phyloP scores from a whole-genome alignment of 345 rosid species.

The Lepidium didymum region DNA sequence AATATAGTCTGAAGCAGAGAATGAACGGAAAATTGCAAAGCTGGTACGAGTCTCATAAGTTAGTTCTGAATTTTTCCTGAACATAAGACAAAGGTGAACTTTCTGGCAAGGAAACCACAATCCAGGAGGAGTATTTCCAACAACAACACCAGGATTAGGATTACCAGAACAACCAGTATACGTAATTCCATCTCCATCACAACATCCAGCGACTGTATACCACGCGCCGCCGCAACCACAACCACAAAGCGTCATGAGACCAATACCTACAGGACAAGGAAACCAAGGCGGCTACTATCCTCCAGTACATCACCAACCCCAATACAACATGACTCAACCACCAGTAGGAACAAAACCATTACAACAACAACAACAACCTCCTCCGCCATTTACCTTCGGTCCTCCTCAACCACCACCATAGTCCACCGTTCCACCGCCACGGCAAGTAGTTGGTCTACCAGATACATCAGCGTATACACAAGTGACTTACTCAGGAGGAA shows the following conservation, averaged over 20 bases:
- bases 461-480: conserved; percentile 46
- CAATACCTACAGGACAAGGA: conserved; percentile 34
- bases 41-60: conserved; percentile 61
- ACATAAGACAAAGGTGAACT: conserved; percentile 22
- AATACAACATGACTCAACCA: conserved; percentile 44
- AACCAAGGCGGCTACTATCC: conserved; percentile 64
- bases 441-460: conserved; percentile 34
- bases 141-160: conserved; percentile 28
- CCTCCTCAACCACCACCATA: conserved; percentile 31
- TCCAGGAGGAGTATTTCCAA: conserved; percentile 35
- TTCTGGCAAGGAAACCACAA: conserved; percentile 61
- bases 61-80: conserved; percentile 54
- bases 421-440: conserved; percentile 30
- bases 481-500: conserved; percentile 44
- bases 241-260: conserved; percentile 38
- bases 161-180: conserved; percentile 36
- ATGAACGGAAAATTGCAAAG: conserved; percentile 63
- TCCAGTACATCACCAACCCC: conserved; percentile 38
- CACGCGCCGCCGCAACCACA: conserved; percentile 17
- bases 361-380: conserved; percentile 10
- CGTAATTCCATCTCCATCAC: conserved; percentile 24
- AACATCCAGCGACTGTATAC: conserved; percentile 20
- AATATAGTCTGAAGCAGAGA: conserved; percentile 70
- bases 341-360: conserved; percentile 14
- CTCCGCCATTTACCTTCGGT: conserved; percentile 22